Evolutionary conservation across 495 filamentous ascomycete species (phyloP), one percentile per base, ranked within the genome.

Genomic region (Penicillium bovifimosum): DNA sequence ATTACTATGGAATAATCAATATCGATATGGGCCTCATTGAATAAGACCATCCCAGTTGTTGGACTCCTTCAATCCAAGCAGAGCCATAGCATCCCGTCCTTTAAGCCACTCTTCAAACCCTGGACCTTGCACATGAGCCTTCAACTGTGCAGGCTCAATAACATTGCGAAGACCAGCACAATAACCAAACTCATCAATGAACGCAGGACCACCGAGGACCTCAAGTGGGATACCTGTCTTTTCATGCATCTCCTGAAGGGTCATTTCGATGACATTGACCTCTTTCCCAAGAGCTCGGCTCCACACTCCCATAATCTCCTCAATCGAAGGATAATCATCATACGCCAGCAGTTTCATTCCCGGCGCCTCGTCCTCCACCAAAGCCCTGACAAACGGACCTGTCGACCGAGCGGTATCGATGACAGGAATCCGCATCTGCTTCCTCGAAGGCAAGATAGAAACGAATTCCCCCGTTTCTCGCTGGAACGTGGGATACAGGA

Each of bases 321-420:
- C 53, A 2, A 73, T 47, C 0, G 50, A 66, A 17, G 66, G 45
- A 45, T 68, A 64, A 39, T 63, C 66, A 43, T 77, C 69, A 49
- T 75, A 77, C 0, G 72, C 75, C 2, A 76, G 56, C 0, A 78
- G 53, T 54, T 68, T 75, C 9, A 51, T 66, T 0, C 68, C 64
- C 8, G 75, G 48, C 0, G 26, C 53, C 39, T 76, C 72, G 39
- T 66, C 62, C 47, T 71, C 70, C 38, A 75, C 55, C 43, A 77
- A 58, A 13, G 70, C 68, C n/a, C 56, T 61, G 0, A 77, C 74
- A 48, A 73, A 77, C 5, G 48, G 54, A 3, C 74, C 74, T 0
- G 68, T 72, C 0, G 72, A 72, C 11, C 54, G 47, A n/a, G 49
- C 55, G 6, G 67, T 63, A 49, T 71, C 60, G n/a, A 72, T 69